Evolutionary conservation across 805 yeast species (phyloP), one percentile per base, ranked within the genome.

Genomic region (Lipomyces lipofer): DNA sequence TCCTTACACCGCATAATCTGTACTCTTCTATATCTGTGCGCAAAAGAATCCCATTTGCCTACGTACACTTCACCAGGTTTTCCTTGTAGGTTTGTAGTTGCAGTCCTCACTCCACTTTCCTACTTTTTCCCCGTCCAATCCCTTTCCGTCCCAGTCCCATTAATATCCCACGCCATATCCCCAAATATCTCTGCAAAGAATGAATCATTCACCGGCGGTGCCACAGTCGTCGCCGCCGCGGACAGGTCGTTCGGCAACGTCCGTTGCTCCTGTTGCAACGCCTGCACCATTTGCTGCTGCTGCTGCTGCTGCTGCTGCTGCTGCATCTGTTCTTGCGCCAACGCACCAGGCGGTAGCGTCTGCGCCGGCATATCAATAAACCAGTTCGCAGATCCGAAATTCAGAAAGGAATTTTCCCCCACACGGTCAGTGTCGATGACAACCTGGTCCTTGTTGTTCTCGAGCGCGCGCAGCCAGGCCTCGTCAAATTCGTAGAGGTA

Each of bases 341-440:
- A n/a, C 25, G 21, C 39, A 2, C 45, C 36, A 4, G 22, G 51
- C 6, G 48, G 47, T 22, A 40, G 7, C 24, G 51, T 29, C 24
- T 45, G 48, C 4, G 39, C 51, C 15, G 56, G 57, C 39, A 53
- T n/a, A 21, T 56, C 60, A 6, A 54, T 36, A 15, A 56, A 29
- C 62, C 62, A 58, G 28, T 47, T 54, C 13, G 62, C 27, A 0
- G 54, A 43, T 12, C 59, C 59, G 25, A 58, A 58, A 27, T 58
- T 60, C 42, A 58, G 27, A 17, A 54, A 58, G 15, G 56, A 51
- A 45, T 58, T 58, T 33, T 58, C 62, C n/a, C 62, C 60, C 2
- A 58, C 59, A n/a, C 62, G 52, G 35, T 58, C 58, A 4, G 62
- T 51, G 44, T 58, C 60, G 35, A 58, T 58, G 1, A 58, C 62